A percentile compares a stretch with the other conserved stretches of the same genome.
phyloP scores from a whole-genome alignment of 768 basidiomycete species.

The Termitomyces sp. region DNA sequence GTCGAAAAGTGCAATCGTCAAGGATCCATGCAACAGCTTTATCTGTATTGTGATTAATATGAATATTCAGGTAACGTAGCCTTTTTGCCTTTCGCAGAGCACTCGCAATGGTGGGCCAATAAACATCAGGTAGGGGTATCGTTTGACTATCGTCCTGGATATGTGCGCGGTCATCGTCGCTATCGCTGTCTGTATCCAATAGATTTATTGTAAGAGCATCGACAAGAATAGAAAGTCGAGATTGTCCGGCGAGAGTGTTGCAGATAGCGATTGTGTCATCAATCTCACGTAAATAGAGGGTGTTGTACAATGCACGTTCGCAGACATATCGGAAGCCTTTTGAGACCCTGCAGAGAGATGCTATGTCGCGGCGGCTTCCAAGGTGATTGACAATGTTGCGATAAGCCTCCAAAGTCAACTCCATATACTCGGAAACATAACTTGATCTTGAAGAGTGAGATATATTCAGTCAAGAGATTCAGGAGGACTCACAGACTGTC shows the following conservation, averaged over 20 bases:
- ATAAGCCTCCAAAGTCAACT: conserved; percentile 53
- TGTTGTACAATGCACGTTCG: conserved; percentile 56
- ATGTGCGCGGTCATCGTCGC: conserved; percentile 21
- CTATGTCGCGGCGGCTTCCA: conserved; percentile 47
- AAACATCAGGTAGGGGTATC: conserved; percentile 24
- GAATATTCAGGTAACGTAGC: conserved; percentile 49
- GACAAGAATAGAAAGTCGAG: conserved; percentile 46
- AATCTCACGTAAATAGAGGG: conserved; percentile 39
- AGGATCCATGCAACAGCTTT: conserved; percentile 36
- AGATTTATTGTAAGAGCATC: conserved; percentile 48
- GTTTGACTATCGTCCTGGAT: conserved; percentile 17
- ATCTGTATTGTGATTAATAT: conserved; percentile 31
- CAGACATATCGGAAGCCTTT: conserved; percentile 47
- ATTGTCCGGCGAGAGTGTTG: conserved; percentile 34
- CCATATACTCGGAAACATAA: conserved; percentile 47
- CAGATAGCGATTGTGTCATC: conserved; percentile 38
- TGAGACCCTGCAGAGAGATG: conserved; percentile 52
- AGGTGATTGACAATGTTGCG: conserved; percentile 50
- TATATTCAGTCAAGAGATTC: background rate
- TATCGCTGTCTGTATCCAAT: conserved; percentile 23
- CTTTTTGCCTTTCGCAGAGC: conserved; percentile 41
- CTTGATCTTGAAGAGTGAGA: conserved; percentile 18
- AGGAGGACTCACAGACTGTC: conserved; percentile 23
- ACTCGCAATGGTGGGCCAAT: conserved; percentile 45
- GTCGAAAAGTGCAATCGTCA: conserved; percentile 39